A percentile compares a stretch with the other conserved stretches of the same genome.
These are phyloP conservation scores for Kluyveromyces aestuarii DNA, from an alignment of 805 yeast species.

Conservation along the genomic window DNA sequence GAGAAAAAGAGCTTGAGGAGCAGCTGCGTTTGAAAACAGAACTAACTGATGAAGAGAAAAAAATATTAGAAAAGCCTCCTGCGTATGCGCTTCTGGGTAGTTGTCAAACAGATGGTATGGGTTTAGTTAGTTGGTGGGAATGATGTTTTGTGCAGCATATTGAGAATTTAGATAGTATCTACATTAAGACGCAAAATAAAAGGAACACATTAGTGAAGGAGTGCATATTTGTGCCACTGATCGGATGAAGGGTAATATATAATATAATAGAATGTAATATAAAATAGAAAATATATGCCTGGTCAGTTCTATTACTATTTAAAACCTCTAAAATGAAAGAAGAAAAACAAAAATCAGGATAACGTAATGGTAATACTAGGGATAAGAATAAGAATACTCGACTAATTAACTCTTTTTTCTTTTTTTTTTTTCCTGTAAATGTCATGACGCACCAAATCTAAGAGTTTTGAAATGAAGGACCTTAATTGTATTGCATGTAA, in stretches of 20 bases:
- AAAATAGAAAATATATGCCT: neutral
- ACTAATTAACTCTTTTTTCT: too few relatives aligned
- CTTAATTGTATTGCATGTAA: slow-evolving; percentile 93
- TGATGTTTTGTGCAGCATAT: slow-evolving; percentile 15
- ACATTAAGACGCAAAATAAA: neutral
- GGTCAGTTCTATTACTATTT: neutral
- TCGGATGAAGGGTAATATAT: neutral
- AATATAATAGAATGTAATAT: neutral
- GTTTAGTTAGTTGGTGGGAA: slow-evolving; percentile 96
- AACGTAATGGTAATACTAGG: too few relatives aligned
- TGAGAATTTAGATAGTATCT: neutral
- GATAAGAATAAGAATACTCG: too few relatives aligned
- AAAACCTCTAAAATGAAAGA: neutral
- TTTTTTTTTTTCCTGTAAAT: too few relatives aligned
- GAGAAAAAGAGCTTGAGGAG: slow-evolving; percentile 35
- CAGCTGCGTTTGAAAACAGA: slow-evolving; percentile 20
- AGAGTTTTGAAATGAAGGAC: neutral
- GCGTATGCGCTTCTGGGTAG: slow-evolving; percentile 83
- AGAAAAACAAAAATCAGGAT: neutral
- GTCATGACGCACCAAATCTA: neutral
- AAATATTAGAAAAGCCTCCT: slow-evolving; percentile 40
- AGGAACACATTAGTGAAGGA: neutral
- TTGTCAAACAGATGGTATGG: slow-evolving; percentile 95
- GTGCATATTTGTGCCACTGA: neutral
- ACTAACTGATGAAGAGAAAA: slow-evolving; percentile 17